These are phyloP conservation scores for Juncus inflexus DNA, from an alignment of 176 grass and related monocot genomes.

Conservation along the genomic window DNA sequence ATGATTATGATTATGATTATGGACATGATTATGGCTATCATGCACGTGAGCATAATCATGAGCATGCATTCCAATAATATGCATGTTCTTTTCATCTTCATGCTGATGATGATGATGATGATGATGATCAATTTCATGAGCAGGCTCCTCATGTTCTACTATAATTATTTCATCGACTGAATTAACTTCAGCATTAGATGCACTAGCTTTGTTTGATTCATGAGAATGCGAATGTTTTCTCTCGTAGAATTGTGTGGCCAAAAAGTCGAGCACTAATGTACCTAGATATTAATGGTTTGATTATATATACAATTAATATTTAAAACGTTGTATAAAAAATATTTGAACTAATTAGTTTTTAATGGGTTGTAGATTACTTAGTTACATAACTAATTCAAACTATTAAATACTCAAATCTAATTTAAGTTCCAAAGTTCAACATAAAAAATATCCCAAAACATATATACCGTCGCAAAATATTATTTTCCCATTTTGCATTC, in stretches of 20 bases:
- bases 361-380: neutral
- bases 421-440: no score
- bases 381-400: no score
- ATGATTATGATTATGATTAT: conserved; percentile 18
- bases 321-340: neutral
- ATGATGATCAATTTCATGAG: no score
- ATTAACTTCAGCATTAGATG: conserved; percentile 13
- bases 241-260: conserved; percentile 63
- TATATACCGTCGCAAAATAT: neutral
- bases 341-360: neutral
- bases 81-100: conserved; percentile 34
- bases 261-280: conserved; percentile 65
- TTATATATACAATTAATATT: neutral
- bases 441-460: no score
- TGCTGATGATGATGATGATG: neutral
- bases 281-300: conserved; percentile 5
- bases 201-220: conserved; percentile 11
- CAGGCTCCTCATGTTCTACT: neutral
- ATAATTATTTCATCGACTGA: neutral
- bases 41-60: conserved; percentile 45
- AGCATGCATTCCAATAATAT: conserved; percentile 58
- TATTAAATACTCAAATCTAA: no score
- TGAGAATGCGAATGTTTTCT: conserved; percentile 32
- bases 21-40: conserved; percentile 28
- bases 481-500: conserved; percentile 7